Evolutionary conservation across 305 asterid genomes (phyloP), one percentile per base, ranked within the genome.

Genomic region (Withania somnifera): DNA sequence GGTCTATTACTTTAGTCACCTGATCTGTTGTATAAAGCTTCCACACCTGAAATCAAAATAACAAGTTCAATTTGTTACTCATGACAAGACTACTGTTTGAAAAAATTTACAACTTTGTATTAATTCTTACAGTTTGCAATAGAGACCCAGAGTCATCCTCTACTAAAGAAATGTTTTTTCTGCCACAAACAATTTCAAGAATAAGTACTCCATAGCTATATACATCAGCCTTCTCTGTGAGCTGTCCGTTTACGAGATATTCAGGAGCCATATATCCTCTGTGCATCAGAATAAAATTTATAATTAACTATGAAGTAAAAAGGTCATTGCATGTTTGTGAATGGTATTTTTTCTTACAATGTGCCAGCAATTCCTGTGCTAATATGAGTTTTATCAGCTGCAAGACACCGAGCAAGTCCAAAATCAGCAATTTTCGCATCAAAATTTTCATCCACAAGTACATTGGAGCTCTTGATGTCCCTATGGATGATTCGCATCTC

Each of bases 211-310:
- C 99, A 1, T 80, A 95, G 66, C 98, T 95, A 34, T 90, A 95
- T 19, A 94, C 94, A 47, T 95, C 97, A 0, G 97, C 99, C 86
- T 92, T 94, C 91, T 94, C 99, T 0, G 99, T 95, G 20, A 95
- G 90, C 73, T 95, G 99, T 67, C 99, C 98, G 87, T 91, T 93
- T 9, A 91, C 93, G 56, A 95, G 88, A 87, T 95, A 95, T 84
- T 94, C 99, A 1, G 99, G 98, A 30, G 98, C 99, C 98, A 94
- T 95, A 76, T 95, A 95, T 42, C 99, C 99, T 84, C 77, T 67
- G 24, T 6, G 10, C 32, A 5, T 36, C 11, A n/a, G 1, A 36
- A 38, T 32, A 36, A 67, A 67, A 52, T 50, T 19, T 15, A 26
- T 11, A 60, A 38, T 60, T 58, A 34, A 51, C 17, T 30, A 36